Evolutionary conservation across 495 filamentous ascomycete species (phyloP).

Genomic region (Lentithecium fluviatile): DNA sequence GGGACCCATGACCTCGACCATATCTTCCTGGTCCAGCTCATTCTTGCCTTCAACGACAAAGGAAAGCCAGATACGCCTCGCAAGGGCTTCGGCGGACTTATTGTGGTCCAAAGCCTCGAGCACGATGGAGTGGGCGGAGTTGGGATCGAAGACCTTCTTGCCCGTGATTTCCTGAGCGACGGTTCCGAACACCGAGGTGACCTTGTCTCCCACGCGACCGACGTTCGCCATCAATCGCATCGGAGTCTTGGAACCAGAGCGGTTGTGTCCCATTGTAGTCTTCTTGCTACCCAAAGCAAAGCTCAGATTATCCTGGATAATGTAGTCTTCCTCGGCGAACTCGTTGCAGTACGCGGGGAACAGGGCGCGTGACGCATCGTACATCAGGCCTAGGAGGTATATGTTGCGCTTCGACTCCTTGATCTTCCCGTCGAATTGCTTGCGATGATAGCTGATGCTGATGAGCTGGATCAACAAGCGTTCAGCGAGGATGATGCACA

Average conservation of each 20-base stretch:
- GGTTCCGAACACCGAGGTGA: conserved; percentile 73
- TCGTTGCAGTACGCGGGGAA: conserved; percentile 91
- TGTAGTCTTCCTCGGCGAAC: conserved; percentile 85
- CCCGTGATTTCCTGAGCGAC: conserved; percentile 92
- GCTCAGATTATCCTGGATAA: conserved; percentile 76
- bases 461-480: conserved; percentile 88
- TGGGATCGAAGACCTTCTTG: conserved; percentile 90
- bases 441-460: conserved; percentile 89
- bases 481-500: conserved; percentile 74
- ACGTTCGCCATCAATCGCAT: conserved; percentile 76
- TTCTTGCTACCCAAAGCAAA: conserved; percentile 48
- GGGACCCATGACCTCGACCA: conserved; percentile 80
- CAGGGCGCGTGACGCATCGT: conserved; percentile 79
- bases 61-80: conserved; percentile 94
- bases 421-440: conserved; percentile 86
- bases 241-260: conserved; percentile 66
- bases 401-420: conserved; percentile 84
- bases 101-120: conserved; percentile 83
- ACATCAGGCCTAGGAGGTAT: conserved; percentile 74
- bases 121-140: conserved; percentile 82
- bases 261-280: conserved; percentile 46
- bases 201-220: conserved; percentile 81
- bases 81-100: conserved; percentile 79
- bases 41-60: conserved; percentile 90
- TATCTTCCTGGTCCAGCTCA: conserved; percentile 73